Conservation (phyloP, 108 stramenopile genomes). For the Pelagomonas calceolata region DNA sequence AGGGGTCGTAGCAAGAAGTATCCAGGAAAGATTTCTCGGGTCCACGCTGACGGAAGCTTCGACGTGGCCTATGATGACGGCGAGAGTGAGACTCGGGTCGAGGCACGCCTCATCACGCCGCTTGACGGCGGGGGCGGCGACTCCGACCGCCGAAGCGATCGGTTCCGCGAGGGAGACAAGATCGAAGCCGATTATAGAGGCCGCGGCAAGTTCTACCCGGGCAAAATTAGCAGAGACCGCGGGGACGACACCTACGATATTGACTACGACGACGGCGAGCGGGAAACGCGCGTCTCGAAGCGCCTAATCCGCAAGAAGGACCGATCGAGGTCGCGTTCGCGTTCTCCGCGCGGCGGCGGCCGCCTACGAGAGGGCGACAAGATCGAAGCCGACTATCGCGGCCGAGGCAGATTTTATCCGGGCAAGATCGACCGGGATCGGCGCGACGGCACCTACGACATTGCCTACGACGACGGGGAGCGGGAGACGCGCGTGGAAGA, state of each 20-base stretch:
- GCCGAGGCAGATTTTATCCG: constrained; percentile 16
- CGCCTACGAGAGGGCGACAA: constrained; percentile 21
- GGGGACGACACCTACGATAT: constrained; percentile 33
- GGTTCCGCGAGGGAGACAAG: neutral
- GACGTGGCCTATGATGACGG: constrained; percentile 44
- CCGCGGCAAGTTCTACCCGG: constrained; percentile 19
- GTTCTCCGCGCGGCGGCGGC: constrained; percentile 10
- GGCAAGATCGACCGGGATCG: constrained; percentile 26
- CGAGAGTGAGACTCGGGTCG: constrained; percentile 28
- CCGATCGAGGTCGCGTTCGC: constrained; percentile 21
- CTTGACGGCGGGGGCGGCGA: neutral
- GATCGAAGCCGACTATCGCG: constrained; percentile 40
- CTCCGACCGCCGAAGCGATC: neutral
- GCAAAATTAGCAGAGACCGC: constrained; percentile 21
- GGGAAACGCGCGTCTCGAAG: too few species aligned
- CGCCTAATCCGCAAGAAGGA: constrained; percentile 13
- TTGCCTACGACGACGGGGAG: constrained; percentile 32
- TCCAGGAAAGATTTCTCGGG: constrained; percentile 19
- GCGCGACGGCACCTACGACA: constrained; percentile 31
- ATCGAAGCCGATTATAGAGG: too few species aligned
- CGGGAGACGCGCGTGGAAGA: constrained; percentile 14
- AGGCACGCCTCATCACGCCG: constrained; percentile 9
- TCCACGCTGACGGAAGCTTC: constrained; percentile 37
- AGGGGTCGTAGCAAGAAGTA: too few species aligned
- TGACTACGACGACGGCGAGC: too few species aligned